A percentile compares a stretch with the other conserved stretches of the same genome.
These are phyloP conservation scores for Trichothecium roseum DNA, from an alignment of 2,329 filamentous ascomycete genomes.

Conservation along the genomic window DNA sequence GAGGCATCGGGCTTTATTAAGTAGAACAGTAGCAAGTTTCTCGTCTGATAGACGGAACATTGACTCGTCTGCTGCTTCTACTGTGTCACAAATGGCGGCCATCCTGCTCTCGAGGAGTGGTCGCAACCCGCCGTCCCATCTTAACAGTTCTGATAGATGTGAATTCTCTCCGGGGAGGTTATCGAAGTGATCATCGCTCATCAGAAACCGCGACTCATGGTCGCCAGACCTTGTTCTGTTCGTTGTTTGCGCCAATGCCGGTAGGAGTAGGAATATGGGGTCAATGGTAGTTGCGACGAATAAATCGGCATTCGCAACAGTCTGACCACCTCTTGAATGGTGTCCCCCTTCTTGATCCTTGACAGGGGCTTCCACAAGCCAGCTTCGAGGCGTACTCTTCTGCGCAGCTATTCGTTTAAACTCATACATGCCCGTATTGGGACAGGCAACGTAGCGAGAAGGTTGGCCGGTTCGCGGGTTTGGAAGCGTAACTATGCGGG, in stretches of 20 bases:
- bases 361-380: slow-evolving; percentile 39
- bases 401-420: slow-evolving; percentile 48
- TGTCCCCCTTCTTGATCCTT: slow-evolving; percentile 3
- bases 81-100: slow-evolving; percentile 64
- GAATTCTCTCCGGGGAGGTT: slow-evolving; percentile 41
- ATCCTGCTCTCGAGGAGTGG: slow-evolving; percentile 54
- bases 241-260: slow-evolving; percentile 47
- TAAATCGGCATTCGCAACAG: slow-evolving; percentile 62
- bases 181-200: slow-evolving; percentile 64
- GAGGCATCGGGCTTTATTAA: slow-evolving; percentile 64
- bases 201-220: slow-evolving; percentile 54
- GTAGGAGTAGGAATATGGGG: slow-evolving; percentile 72
- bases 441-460: slow-evolving; percentile 52
- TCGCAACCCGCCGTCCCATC: slow-evolving; percentile 31
- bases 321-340: slow-evolving; percentile 8
- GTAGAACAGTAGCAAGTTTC: slow-evolving; percentile 56
- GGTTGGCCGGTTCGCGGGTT: slow-evolving; percentile 46
- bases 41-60: slow-evolving; percentile 73
- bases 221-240: slow-evolving; percentile 29
- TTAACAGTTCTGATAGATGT: slow-evolving; percentile 49
- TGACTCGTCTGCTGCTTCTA: slow-evolving; percentile 71
- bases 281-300: slow-evolving; percentile 79
- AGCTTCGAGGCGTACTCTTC: slow-evolving; percentile 46
- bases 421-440: slow-evolving; percentile 52
- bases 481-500: slow-evolving; percentile 48